phyloP scores from a whole-genome alignment of 306 rosid genomes.

The Dalbergia cochinchinensis region DNA sequence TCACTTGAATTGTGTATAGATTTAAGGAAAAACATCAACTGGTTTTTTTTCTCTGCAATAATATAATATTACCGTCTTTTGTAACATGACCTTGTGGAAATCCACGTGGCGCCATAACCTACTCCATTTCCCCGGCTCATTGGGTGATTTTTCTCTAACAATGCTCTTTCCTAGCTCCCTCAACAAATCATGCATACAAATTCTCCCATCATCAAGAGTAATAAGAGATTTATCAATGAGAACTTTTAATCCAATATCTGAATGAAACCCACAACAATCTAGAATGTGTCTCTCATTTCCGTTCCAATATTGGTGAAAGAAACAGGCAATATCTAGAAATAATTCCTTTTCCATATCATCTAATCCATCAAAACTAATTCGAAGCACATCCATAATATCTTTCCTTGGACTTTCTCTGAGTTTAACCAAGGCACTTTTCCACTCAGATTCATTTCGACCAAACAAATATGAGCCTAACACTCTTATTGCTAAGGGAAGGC shows the following conservation, averaged over 20 bases:
- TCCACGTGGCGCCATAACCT: conserved; percentile 31
- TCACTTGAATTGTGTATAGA: too few species aligned
- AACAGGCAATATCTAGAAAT: conserved; percentile 42
- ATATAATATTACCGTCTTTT: conserved; percentile 24
- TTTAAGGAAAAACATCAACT: too few species aligned
- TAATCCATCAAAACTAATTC: conserved; percentile 10
- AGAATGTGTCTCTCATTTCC: background rate
- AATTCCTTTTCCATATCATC: background rate
- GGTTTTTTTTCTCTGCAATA: too few species aligned
- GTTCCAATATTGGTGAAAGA: rapidly evolving
- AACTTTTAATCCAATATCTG: conserved; percentile 27
- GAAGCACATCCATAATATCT: conserved; percentile 25
- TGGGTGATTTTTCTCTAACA: conserved; percentile 37
- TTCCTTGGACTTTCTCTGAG: background rate
- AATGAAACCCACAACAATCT: conserved; percentile 7
- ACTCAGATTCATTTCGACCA: background rate
- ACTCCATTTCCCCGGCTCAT: conserved; percentile 40
- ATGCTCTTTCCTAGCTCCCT: conserved; percentile 32
- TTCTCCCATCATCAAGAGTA: rapidly evolving
- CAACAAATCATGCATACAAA: conserved; percentile 10
- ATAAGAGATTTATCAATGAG: conserved; percentile 37
- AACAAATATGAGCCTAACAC: conserved; percentile 40
- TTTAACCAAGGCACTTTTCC: conserved; percentile 42
- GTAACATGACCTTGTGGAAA: background rate
- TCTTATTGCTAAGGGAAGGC: conserved; percentile 40